phyloP scores from a whole-genome alignment of 768 basidiomycete species.

The Tulasnella sp. region DNA sequence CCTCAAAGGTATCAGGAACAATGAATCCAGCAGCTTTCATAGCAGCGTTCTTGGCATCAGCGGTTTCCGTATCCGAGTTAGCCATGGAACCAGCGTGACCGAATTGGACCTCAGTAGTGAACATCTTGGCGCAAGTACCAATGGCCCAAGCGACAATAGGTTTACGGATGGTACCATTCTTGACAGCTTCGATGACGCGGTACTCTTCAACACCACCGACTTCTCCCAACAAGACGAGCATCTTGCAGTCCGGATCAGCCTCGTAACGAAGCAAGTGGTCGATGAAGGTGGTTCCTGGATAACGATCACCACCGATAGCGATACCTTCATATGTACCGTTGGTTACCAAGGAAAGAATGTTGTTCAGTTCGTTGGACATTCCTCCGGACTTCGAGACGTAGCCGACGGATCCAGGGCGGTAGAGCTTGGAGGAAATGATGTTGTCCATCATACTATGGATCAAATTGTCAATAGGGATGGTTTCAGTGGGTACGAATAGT shows the following conservation, averaged over 20 bases:
- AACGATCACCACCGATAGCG: slow-evolving; percentile 98
- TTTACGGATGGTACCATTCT: slow-evolving; percentile 85
- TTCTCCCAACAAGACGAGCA: slow-evolving; percentile 97
- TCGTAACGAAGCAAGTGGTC: slow-evolving; percentile 98
- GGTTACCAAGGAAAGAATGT: slow-evolving; percentile 89
- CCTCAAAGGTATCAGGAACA: slow-evolving; percentile 95
- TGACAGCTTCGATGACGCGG: slow-evolving; percentile 96
- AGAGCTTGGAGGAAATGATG: slow-evolving; percentile 96
- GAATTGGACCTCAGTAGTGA: slow-evolving; percentile 97
- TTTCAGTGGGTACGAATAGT: background rate
- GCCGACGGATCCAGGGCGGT: slow-evolving; percentile 92
- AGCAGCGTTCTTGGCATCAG: slow-evolving; percentile 91
- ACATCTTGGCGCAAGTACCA: slow-evolving; percentile 99
- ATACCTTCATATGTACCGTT: slow-evolving; percentile 99
- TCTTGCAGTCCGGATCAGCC: slow-evolving; percentile 93
- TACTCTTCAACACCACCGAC: slow-evolving; percentile 99
- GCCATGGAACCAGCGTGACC: slow-evolving; percentile 98
- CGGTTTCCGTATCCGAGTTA: slow-evolving; percentile 94
- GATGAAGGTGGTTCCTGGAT: slow-evolving; percentile 97
- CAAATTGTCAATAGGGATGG: slow-evolving; percentile 1
- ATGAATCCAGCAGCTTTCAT: slow-evolving; percentile 94
- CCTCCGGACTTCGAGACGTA: slow-evolving; percentile 99
- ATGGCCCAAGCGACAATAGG: slow-evolving; percentile 99
- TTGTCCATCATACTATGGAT: slow-evolving; percentile 93
- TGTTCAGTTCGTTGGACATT: slow-evolving; percentile 99